Conservation (phyloP, 2,329 filamentous ascomycete species). For the Hymenoscyphus repandus region DNA sequence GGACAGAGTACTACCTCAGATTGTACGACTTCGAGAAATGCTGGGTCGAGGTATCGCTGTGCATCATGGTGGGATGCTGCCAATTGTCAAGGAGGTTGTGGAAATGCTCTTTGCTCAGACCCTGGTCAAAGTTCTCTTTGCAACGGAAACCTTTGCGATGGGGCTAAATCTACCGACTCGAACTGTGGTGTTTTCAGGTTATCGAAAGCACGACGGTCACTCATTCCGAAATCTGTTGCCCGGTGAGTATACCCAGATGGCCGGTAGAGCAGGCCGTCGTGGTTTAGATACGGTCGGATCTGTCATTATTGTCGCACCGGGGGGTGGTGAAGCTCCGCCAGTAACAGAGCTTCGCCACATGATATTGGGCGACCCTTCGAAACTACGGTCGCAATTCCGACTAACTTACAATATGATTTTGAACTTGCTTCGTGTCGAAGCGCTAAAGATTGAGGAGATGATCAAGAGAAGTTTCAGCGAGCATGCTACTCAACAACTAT, state of each 20-base stretch:
- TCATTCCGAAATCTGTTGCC: conserved; percentile 86
- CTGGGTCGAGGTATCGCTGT: conserved; percentile 87
- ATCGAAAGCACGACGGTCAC: conserved; percentile 92
- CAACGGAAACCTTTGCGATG: conserved; percentile 98
- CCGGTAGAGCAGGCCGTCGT: conserved; percentile 85
- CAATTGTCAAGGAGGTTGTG: conserved; percentile 96
- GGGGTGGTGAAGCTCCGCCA: conserved; percentile 81
- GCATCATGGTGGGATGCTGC: conserved; percentile 88
- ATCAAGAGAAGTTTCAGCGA: conserved; percentile 99
- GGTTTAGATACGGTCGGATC: conserved; percentile 89
- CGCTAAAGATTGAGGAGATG: conserved; percentile 98
- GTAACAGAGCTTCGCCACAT: conserved; percentile 80
- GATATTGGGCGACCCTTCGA: conserved; percentile 93
- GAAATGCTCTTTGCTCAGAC: conserved; percentile 95
- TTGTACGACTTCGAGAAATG: conserved; percentile 79
- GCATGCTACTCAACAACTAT: conserved; percentile 88
- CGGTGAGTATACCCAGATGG: conserved; percentile 98
- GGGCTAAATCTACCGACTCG: conserved; percentile 91
- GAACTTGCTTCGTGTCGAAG: conserved; percentile 89
- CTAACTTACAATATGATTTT: conserved; percentile 99
- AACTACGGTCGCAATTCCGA: conserved; percentile 91
- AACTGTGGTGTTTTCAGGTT: conserved; percentile 96
- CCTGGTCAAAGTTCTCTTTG: conserved; percentile 93
- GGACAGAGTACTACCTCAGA: conserved; percentile 86
- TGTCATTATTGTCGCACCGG: conserved; percentile 83